Conservation (phyloP, 2,329 filamentous ascomycete genomes). For the Aspergillus intermedius region DNA sequence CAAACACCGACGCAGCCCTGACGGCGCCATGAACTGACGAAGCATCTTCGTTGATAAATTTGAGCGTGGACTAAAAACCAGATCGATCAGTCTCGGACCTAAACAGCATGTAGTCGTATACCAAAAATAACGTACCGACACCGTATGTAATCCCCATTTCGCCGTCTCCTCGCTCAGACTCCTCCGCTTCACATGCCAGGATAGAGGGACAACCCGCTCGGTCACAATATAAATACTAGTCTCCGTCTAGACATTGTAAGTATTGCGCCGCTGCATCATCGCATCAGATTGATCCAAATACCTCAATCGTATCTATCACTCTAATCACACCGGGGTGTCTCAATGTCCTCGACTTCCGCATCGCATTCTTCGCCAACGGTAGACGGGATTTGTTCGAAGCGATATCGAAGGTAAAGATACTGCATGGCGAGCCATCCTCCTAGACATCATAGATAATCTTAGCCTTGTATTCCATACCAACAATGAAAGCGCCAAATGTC, state of each 20-base stretch:
- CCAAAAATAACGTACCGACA: conserved; percentile 56
- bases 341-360: conserved; percentile 87
- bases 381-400: conserved; percentile 70
- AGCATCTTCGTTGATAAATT: conserved; percentile 93
- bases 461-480: not conserved
- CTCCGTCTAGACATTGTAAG: conserved; percentile 61
- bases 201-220: conserved; percentile 76
- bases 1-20: conserved; percentile 80
- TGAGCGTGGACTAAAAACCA: conserved; percentile 65
- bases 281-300: conserved; percentile 35
- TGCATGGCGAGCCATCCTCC: conserved; percentile 92
- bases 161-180: conserved; percentile 84
- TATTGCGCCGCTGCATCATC: not conserved
- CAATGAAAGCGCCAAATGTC: not conserved
- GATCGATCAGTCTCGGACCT: not conserved
- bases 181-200: conserved; percentile 84
- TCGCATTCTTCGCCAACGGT: conserved; percentile 83
- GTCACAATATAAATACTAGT: conserved; percentile 94
- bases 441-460: conserved; percentile 33
- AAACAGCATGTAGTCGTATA: not conserved
- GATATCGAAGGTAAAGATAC: conserved; percentile 94
- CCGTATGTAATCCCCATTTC: conserved; percentile 88
- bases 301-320: conserved; percentile 89
- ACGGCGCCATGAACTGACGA: conserved; percentile 84
- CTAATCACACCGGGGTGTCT: conserved; percentile 92